Base-by-base conservation (phyloP, 352 stramenopile genomes). In the Phytophthora podocarpi region DNA sequence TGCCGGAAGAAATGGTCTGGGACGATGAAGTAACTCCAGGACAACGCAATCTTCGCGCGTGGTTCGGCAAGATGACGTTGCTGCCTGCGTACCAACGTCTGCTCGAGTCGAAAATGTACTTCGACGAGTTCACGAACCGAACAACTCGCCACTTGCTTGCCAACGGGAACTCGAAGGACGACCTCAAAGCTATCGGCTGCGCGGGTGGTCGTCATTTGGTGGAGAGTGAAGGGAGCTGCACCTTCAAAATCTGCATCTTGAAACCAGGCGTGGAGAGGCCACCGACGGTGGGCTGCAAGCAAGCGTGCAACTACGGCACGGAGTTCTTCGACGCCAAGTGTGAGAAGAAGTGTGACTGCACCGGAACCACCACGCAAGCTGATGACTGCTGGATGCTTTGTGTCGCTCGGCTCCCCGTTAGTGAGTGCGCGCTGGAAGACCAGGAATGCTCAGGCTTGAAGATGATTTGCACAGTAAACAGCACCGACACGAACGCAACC, bases 321-420 rank as follows among this genome's bases (percentile, higher is more conserved):
- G 64, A 65, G 35, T 70, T 72, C 36, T 70, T 79, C 24, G 64
- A 70, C 1, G 56, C 61, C 10, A 71, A 77, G 23, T 88, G 78
- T 34, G 57, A 63, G 4, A 67, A 54, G 21, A 81, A 81, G 23
- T 86, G 78, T 48, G 66, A 75, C 11, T 84, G 76, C 53, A 61
- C 45, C 15, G 37, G 34, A 27, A 64, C 59, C 60, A 82, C 56
- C 6, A 60, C 32, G 3, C 20, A 67, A 9, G 71, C 57, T 2
- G 74, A 76, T 6, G n/a, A 76, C 5, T 89, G 77, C 63, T 87
- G 80, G 80, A 87, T 87, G 77, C 53, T 84, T 10, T 89, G 80
- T 36, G 70, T 80, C 5, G 52, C 50, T 45, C 54, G 42, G 15
- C 48, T 78, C 1, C 48, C 48, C 4, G 50, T 58, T 37, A 42